A percentile compares a stretch with the other conserved stretches of the same genome.
phyloP scores from a whole-genome alignment of 2,329 filamentous ascomycete species.

The Fusarium nurragi region DNA sequence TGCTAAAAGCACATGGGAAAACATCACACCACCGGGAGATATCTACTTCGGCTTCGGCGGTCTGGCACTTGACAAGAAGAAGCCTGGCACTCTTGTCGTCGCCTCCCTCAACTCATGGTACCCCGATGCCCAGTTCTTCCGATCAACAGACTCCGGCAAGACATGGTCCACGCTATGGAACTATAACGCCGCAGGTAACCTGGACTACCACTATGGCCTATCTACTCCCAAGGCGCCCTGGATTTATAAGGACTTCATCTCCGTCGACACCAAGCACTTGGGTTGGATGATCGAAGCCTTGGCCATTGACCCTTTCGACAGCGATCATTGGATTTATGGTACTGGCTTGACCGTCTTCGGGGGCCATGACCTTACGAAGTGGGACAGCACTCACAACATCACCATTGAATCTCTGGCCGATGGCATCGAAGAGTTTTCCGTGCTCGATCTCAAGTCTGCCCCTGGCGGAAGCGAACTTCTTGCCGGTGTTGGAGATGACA shows the following conservation, averaged over 20 bases:
- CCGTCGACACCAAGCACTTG: constrained; percentile 58
- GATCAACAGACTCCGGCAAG: constrained; percentile 63
- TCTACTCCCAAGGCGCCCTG: constrained; percentile 61
- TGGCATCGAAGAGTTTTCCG: constrained; percentile 64
- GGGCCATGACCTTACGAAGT: constrained; percentile 63
- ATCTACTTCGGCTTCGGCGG: constrained; percentile 66
- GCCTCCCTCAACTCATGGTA: constrained; percentile 68
- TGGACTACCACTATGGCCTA: constrained; percentile 58
- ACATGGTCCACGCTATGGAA: constrained; percentile 65
- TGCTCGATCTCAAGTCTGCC: constrained; percentile 59
- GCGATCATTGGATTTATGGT: constrained; percentile 69
- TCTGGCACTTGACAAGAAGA: constrained; percentile 61
- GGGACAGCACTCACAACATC: constrained; percentile 61
- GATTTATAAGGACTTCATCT: constrained; percentile 61
- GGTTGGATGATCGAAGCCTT: constrained; percentile 71
- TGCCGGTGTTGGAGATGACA: constrained; percentile 61
- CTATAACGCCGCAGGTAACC: constrained; percentile 57
- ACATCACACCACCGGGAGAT: constrained; percentile 65
- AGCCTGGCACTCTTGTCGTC: constrained; percentile 65
- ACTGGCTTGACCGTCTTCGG: constrained; percentile 66
- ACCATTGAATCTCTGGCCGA: constrained; percentile 61
- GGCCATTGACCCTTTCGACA: constrained; percentile 67
- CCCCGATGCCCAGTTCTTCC: constrained; percentile 65
- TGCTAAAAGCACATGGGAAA: constrained; percentile 57
- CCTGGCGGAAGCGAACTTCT: constrained; percentile 62